Percentiles rank a stretch among this genome's conserved stretches.
Conservation (phyloP, 345 rosid genomes). For the Orychophragmus violaceus region DNA sequence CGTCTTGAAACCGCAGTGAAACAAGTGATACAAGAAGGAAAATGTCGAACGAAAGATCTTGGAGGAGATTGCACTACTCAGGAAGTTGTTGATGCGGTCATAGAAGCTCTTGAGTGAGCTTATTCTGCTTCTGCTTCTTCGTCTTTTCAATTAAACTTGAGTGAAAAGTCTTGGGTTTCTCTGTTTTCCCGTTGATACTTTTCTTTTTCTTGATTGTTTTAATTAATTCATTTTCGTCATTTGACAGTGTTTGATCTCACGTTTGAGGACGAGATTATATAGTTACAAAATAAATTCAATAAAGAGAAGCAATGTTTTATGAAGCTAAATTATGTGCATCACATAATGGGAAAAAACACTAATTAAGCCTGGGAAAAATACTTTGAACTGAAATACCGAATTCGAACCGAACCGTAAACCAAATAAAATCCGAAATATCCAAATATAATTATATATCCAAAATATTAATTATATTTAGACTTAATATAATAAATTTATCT, state of each 20-base stretch:
- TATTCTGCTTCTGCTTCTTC: neutral
- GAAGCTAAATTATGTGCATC: neutral
- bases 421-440: no score
- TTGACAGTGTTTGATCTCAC: neutral
- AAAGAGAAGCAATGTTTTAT: neutral
- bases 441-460: no score
- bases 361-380: no score
- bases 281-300: neutral
- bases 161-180: neutral
- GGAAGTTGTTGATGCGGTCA: conserved; percentile 29
- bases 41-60: conserved; percentile 34
- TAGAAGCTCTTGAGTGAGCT: conserved; percentile 18
- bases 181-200: neutral
- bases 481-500: no score
- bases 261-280: neutral
- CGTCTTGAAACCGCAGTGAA: conserved; percentile 75
- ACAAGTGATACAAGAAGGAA: conserved; percentile 59
- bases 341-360: no score
- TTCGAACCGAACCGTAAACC: no score
- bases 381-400: no score
- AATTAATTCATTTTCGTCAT: neutral
- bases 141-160: neutral
- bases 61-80: conserved; percentile 32
- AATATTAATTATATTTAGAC: no score
- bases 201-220: neutral